Evolutionary conservation across 2,329 filamentous ascomycete genomes (phyloP).

Genomic region (Calonectria ilicicola): DNA sequence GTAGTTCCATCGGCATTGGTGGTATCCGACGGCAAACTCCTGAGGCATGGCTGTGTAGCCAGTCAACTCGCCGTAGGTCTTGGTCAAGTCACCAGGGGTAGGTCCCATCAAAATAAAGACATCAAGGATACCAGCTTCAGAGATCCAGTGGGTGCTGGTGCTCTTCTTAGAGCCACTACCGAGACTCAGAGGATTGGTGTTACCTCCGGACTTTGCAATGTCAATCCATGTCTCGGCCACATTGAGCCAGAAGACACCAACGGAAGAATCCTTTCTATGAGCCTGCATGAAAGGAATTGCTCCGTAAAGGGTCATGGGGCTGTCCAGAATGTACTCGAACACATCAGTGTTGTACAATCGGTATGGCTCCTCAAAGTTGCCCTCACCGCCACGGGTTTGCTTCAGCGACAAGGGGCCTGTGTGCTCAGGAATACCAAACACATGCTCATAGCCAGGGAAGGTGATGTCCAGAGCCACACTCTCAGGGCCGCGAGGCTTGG

Average conservation of each 20-base stretch:
- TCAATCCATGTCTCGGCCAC: slow-evolving; percentile 98
- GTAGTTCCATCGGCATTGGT: slow-evolving; percentile 99
- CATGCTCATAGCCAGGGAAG: slow-evolving; percentile 91
- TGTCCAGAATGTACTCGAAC: slow-evolving; percentile 97
- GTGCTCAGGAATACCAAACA: slow-evolving; percentile 95
- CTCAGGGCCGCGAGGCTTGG: slow-evolving; percentile 94
- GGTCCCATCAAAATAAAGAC: slow-evolving; percentile 96
- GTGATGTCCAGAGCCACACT: slow-evolving; percentile 91
- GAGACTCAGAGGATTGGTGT: slow-evolving; percentile 81
- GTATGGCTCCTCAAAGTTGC: slow-evolving; percentile 90
- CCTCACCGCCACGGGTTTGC: slow-evolving; percentile 88
- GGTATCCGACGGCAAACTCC: slow-evolving; percentile 91
- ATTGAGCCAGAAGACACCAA: slow-evolving; percentile 98
- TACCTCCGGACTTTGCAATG: slow-evolving; percentile 82
- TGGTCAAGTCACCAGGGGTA: slow-evolving; percentile 83
- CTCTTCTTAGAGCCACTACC: slow-evolving; percentile 76
- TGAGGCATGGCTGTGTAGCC: slow-evolving; percentile 93
- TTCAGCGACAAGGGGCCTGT: slow-evolving; percentile 88
- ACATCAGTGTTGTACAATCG: slow-evolving; percentile 96
- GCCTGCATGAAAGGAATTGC: slow-evolving; percentile 98
- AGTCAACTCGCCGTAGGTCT: slow-evolving; percentile 88
- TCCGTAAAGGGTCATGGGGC: slow-evolving; percentile 98
- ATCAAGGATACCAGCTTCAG: slow-evolving; percentile 89
- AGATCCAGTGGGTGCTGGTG: slow-evolving; percentile 97
- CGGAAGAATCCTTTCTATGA: slow-evolving; percentile 91